phyloP scores from a whole-genome alignment of 768 basidiomycete species.

The Boletus sp. region DNA sequence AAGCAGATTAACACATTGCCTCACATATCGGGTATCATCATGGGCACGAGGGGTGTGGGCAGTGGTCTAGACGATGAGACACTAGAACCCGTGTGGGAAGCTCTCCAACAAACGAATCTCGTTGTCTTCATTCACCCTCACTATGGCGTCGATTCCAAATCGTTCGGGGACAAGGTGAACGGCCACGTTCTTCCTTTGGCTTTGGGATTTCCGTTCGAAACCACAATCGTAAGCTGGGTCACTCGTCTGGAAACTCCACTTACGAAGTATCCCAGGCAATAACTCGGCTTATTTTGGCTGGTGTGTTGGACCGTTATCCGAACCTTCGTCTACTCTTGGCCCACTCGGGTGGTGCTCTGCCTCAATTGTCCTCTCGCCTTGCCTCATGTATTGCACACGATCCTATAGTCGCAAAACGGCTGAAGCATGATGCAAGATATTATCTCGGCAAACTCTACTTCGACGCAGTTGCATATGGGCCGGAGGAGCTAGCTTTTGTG shows the following conservation, averaged over 20 bases:
- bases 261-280: conserved; percentile 45
- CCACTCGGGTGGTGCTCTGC: conserved; percentile 83
- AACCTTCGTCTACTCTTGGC: conserved; percentile 74
- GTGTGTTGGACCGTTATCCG: conserved; percentile 78
- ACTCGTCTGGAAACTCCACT: conserved; percentile 1
- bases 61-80: conserved; percentile 76
- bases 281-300: conserved; percentile 77
- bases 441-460: conserved; percentile 79
- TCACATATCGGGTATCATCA: conserved; percentile 73
- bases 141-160: conserved; percentile 72
- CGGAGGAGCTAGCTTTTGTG: conserved; percentile 80
- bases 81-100: conserved; percentile 81
- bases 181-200: conserved; percentile 87
- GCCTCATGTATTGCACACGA: conserved; percentile 86
- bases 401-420: conserved; percentile 67
- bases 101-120: conserved; percentile 63
- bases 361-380: conserved; percentile 78
- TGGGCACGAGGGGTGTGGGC: conserved; percentile 77
- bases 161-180: conserved; percentile 74
- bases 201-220: conserved; percentile 88
- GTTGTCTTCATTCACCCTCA: conserved; percentile 86
- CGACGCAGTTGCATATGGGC: conserved; percentile 87
- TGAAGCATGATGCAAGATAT: conserved; percentile 79
- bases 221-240: conserved; percentile 62
- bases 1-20: conserved; percentile 60